phyloP scores from a whole-genome alignment of 805 yeast genomes.

The Henningerozyma blattae region DNA sequence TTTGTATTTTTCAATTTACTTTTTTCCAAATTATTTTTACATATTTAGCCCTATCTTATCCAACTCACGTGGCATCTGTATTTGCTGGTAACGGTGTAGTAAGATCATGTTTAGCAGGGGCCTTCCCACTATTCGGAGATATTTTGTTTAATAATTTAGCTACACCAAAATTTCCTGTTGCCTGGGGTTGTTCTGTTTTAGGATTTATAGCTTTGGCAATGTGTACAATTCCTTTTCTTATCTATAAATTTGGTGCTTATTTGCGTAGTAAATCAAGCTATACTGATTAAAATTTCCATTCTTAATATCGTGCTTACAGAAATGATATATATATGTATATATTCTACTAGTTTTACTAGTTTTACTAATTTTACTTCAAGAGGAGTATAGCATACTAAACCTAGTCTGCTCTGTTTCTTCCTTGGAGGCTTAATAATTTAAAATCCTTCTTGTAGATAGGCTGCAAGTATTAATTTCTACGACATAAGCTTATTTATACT shows the following conservation, averaged over 20 bases:
- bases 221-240: conserved; percentile 35
- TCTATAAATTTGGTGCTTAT: conserved; percentile 33
- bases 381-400: too few species aligned
- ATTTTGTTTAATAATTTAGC: conserved; percentile 44
- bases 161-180: conserved; percentile 40
- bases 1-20: conserved; percentile 29
- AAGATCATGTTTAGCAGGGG: conserved; percentile 42
- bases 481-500: too few species aligned
- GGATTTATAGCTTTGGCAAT: conserved; percentile 34
- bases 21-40: conserved; percentile 42
- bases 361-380: too few species aligned
- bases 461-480: too few species aligned
- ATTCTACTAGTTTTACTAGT: too few species aligned
- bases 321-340: too few species aligned
- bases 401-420: too few species aligned
- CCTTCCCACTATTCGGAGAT: conserved; percentile 53
- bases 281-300: too few species aligned
- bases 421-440: too few species aligned
- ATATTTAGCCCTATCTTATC: conserved; percentile 38
- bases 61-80: conserved; percentile 41
- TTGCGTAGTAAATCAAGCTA: conserved; percentile 33
- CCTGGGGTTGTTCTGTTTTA: conserved; percentile 42
- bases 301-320: too few species aligned
- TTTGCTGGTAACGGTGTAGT: conserved; percentile 45
- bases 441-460: too few species aligned